Base-by-base conservation (phyloP, 345 rosid genomes). In the Hevea brasiliensis region DNA sequence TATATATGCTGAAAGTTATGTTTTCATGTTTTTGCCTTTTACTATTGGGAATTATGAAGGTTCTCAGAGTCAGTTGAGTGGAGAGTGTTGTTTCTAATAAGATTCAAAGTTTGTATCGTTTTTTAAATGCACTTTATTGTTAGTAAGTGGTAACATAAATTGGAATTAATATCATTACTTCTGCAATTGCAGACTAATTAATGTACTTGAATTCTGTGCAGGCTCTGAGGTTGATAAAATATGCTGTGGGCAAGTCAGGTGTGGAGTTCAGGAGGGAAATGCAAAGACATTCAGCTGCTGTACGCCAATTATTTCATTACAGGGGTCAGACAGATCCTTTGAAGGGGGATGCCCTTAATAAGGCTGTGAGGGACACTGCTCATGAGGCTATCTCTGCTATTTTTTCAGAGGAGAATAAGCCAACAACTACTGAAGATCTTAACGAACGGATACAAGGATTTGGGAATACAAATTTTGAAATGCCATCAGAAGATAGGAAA, bases 311-410 rank as follows among this genome's bases (percentile, higher is more conserved):
- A 67, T 77, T 86, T 82, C 97, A 92, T 74, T 95, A 90, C 86
- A 89, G 86, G 78, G 98, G 98, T 40, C 89, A 92, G 77, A 78
- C 84, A 41, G 96, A 95, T 85, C 89, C 97, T 55, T 72, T 92
- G 70, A 95, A 95, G 72, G 98, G 98, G 24, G 98, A 92, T 84
- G 94, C 98, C 13, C 93, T 85, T 65, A 94, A 94, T 74, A 94
- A 94, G 87, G 96, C 96, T 68, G 92, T 93, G 74, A 76, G 99
- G 73, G 98, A 95, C 37, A 89, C 87, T 11, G 96, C 99, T 80
- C 93, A 88, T 35, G 98, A 96, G 77, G 78, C 93, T 45, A 80
- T 96, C 53, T 84, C 92, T 73, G 91, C 93, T 72, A 88, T 96
- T 62, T 93, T 96, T 68, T 86, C 91, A 0, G 97, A 89, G 74